A percentile compares a stretch with the other conserved stretches of the same genome.
phyloP scores from a whole-genome alignment of 225 moss, liverwort and hornwort genomes.

The Pseudisothecium myosuroides region DNA sequence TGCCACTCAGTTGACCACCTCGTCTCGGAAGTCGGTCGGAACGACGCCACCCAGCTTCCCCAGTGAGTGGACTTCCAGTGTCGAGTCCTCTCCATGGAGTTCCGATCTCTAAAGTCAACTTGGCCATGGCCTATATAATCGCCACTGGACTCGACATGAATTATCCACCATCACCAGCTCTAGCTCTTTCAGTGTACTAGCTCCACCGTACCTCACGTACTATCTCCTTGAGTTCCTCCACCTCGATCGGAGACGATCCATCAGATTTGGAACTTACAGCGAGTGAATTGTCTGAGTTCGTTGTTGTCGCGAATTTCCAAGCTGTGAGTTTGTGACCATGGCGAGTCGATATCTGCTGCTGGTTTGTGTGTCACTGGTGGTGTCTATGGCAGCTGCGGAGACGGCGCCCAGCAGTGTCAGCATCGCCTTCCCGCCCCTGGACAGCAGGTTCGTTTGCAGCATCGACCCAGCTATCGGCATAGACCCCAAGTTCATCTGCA shows the following conservation, averaged over 20 bases:
- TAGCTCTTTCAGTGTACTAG: background rate
- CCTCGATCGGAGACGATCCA: background rate
- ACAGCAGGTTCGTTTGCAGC: background rate
- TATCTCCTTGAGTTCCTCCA: background rate
- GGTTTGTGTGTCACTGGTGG: background rate
- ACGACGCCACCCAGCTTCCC: background rate
- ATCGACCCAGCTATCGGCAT: background rate
- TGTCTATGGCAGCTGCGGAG: background rate
- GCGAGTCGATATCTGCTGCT: background rate
- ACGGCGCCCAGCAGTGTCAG: background rate
- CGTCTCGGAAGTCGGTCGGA: background rate
- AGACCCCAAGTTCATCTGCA: background rate
- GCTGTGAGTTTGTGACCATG: background rate
- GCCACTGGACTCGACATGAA: background rate
- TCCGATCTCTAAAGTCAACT: background rate
- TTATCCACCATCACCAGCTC: background rate
- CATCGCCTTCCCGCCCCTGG: background rate
- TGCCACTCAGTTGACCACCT: background rate
- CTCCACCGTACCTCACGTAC: background rate
- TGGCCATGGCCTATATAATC: background rate
- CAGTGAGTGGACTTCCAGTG: background rate
- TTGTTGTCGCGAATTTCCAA: background rate
- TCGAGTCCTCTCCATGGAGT: background rate
- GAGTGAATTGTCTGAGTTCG: background rate
- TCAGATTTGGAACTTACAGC: background rate